A percentile compares a stretch with the other conserved stretches of the same genome.
Evolutionary conservation across 2,329 filamentous ascomycete genomes (phyloP).

Genomic region (Colletotrichum sp.): DNA sequence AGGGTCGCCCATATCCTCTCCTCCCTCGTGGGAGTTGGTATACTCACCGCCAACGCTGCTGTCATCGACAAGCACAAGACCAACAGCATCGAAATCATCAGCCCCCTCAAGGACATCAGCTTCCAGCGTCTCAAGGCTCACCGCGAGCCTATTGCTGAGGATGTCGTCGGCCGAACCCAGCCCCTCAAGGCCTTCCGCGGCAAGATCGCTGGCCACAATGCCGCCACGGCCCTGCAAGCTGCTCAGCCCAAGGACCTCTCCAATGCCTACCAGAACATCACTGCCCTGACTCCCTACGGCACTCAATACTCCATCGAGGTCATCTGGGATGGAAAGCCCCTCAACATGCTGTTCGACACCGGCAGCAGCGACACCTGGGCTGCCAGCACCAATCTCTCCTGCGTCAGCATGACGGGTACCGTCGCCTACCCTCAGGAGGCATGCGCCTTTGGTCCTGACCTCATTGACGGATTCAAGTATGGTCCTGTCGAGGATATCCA

Average conservation of each 20-base stretch:
- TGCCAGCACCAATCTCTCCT: slow-evolving; percentile 44
- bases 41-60: not conserved
- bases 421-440: slow-evolving; percentile 29
- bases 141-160: slow-evolving; percentile 30
- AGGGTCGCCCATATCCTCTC: slow-evolving; percentile 1
- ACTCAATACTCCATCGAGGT: slow-evolving; percentile 49
- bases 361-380: slow-evolving; percentile 60
- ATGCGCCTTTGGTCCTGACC: slow-evolving; percentile 47
- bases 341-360: slow-evolving; percentile 53
- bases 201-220: slow-evolving; percentile 27
- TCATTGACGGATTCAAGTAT: slow-evolving; percentile 44
- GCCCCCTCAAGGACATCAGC: slow-evolving; percentile 40
- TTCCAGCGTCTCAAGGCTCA: slow-evolving; percentile 39
- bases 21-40: not conserved
- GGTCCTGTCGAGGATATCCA: slow-evolving; percentile 46
- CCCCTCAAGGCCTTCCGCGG: slow-evolving; percentile 35
- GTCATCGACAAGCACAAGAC: not conserved
- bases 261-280: slow-evolving; percentile 40
- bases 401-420: slow-evolving; percentile 39
- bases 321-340: slow-evolving; percentile 40
- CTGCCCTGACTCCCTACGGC: slow-evolving; percentile 39
- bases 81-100: slow-evolving; percentile 31
- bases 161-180: slow-evolving; percentile 33
- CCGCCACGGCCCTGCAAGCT: slow-evolving; percentile 32
- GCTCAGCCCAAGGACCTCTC: slow-evolving; percentile 17